Percentiles rank a stretch among this genome's conserved stretches.
Conservation (phyloP, 2,329 filamentous ascomycete genomes). For the Fusarium sp. region DNA sequence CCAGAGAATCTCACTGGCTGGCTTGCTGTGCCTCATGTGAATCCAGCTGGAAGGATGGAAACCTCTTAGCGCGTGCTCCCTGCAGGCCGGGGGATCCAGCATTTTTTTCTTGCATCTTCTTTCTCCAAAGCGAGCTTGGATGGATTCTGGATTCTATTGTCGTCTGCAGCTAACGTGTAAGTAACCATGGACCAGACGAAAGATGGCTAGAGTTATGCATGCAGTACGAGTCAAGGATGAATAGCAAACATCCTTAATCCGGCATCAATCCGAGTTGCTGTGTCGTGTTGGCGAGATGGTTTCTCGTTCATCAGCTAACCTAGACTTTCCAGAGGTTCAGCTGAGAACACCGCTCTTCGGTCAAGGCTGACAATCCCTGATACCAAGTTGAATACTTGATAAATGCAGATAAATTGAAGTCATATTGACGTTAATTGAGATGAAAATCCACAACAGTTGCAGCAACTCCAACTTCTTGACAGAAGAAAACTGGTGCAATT, state of each 20-base stretch:
- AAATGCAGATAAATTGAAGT: neutral
- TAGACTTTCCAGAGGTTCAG: neutral
- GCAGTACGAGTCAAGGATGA: neutral
- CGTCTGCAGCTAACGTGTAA: neutral
- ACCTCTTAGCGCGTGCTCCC: slow-evolving; percentile 1
- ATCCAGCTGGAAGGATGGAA: slow-evolving; percentile 4
- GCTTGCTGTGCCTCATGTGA: neutral
- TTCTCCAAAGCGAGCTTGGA: neutral
- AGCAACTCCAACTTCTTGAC: neutral
- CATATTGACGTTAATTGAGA: neutral
- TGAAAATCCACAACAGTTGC: neutral
- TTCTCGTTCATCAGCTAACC: neutral
- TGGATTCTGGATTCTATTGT: neutral
- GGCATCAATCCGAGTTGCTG: neutral
- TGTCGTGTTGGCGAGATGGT: neutral
- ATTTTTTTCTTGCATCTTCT: neutral
- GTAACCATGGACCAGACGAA: neutral
- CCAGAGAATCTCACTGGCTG: neutral
- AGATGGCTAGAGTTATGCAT: neutral
- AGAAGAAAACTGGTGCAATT: neutral
- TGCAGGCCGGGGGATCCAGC: slow-evolving; percentile 21
- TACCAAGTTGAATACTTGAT: neutral
- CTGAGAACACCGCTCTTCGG: neutral
- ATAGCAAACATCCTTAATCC: neutral
- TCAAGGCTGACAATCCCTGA: neutral